Percentiles rank a stretch among this genome's conserved stretches.
Conservation (phyloP, 2,329 filamentous ascomycete species). For the Aspergillus sp. region DNA sequence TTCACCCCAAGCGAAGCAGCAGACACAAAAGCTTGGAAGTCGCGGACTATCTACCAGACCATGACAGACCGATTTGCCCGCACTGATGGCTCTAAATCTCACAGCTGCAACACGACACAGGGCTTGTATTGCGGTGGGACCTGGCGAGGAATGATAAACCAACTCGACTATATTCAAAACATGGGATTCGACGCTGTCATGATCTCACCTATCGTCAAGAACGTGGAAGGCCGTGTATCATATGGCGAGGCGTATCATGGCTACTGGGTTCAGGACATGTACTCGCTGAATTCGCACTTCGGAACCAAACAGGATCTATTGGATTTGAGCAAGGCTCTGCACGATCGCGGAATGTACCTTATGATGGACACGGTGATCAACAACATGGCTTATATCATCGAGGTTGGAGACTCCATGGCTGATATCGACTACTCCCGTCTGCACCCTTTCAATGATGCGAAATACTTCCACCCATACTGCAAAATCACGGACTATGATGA, state of each 20-base stretch:
- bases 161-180: conserved; percentile 52
- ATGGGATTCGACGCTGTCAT: conserved; percentile 52
- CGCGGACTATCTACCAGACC: conserved; percentile 47
- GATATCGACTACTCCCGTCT: conserved; percentile 26
- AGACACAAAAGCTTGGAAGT: conserved; percentile 36
- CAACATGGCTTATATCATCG: conserved; percentile 42
- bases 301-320: conserved; percentile 49
- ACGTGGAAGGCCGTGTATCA: conserved; percentile 37
- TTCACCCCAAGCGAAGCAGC: conserved; percentile 22
- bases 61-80: conserved; percentile 49
- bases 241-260: conserved; percentile 52
- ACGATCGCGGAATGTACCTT: conserved; percentile 50
- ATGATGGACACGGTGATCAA: conserved; percentile 56
- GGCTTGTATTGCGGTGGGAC: conserved; percentile 52
- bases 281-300: conserved; percentile 50
- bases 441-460: conserved; percentile 26
- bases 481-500: conserved; percentile 35
- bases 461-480: conserved; percentile 31
- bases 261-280: conserved; percentile 51
- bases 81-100: conserved; percentile 37
- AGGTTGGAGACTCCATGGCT: conserved; percentile 25
- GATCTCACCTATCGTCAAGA: conserved; percentile 44
- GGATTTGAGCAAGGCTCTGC: conserved; percentile 46
- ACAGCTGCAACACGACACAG: conserved; percentile 29
- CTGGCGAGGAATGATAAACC: conserved; percentile 49